These are phyloP conservation scores for Cyberlindnera euphorbiae DNA, from an alignment of 805 yeast genomes.

Conservation along the genomic window DNA sequence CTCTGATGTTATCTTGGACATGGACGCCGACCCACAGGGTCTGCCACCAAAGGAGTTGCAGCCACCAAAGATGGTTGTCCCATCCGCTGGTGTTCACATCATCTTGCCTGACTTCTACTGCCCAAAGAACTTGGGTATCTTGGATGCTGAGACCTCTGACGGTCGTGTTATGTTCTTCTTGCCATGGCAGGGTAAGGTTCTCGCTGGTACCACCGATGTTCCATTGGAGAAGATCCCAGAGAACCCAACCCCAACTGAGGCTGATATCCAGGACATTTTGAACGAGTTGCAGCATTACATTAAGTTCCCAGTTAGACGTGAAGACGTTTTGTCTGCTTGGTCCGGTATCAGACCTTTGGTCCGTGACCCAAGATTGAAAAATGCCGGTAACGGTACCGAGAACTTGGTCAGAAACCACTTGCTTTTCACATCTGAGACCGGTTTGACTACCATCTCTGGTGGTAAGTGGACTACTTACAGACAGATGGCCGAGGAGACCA, in stretches of 20 bases:
- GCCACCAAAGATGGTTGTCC: slow-evolving; percentile 80
- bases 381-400: slow-evolving; percentile 56
- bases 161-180: slow-evolving; percentile 95
- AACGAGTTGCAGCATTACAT: slow-evolving; percentile 86
- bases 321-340: slow-evolving; percentile 94
- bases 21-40: slow-evolving; percentile 73
- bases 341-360: slow-evolving; percentile 95
- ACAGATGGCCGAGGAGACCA: slow-evolving; percentile 95
- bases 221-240: slow-evolving; percentile 68
- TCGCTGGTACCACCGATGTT: slow-evolving; percentile 95
- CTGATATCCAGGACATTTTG: slow-evolving; percentile 82
- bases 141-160: slow-evolving; percentile 89
- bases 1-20: slow-evolving; percentile 76
- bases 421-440: slow-evolving; percentile 64
- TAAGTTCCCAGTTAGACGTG: slow-evolving; percentile 82
- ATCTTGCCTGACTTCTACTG: slow-evolving; percentile 90
- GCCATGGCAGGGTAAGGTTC: slow-evolving; percentile 97
- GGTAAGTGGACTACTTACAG: slow-evolving; percentile 99
- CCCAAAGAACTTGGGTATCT: slow-evolving; percentile 79
- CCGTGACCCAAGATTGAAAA: slow-evolving; percentile 61
- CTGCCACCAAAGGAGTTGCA: slow-evolving; percentile 48
- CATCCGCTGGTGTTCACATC: slow-evolving; percentile 91
- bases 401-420: slow-evolving; percentile 89
- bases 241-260: slow-evolving; percentile 80
- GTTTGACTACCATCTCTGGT: slow-evolving; percentile 85